phyloP scores from a whole-genome alignment of 306 rosid genomes.

The Herpetospermum pedunculosum region DNA sequence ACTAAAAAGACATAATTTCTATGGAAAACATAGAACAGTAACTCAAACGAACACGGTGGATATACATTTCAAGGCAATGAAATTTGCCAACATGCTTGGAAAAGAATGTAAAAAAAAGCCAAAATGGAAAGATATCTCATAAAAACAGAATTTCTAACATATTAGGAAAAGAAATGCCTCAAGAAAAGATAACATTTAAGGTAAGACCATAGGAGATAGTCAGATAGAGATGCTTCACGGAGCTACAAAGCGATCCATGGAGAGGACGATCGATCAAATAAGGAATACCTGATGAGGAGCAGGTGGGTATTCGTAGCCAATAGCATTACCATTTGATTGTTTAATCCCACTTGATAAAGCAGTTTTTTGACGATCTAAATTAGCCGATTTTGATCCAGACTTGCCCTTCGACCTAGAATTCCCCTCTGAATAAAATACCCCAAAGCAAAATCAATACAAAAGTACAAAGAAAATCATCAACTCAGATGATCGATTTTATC shows the following conservation, averaged over 20 bases:
- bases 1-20: neutral
- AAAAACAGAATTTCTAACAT: neutral
- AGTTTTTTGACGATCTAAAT: slow-evolving; percentile 20
- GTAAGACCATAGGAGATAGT: neutral
- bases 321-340: slow-evolving; percentile 22
- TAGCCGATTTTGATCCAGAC: slow-evolving; percentile 33
- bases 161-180: neutral
- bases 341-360: slow-evolving; percentile 29
- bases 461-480: slow-evolving; percentile 10
- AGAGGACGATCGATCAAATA: neutral
- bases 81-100: neutral
- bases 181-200: neutral
- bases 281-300: slow-evolving; percentile 38
- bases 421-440: slow-evolving; percentile 37
- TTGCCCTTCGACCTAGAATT: slow-evolving; percentile 19
- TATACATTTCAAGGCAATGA: neutral
- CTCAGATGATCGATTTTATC: neutral
- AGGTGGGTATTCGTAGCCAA: slow-evolving; percentile 58
- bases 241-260: neutral
- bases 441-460: slow-evolving; percentile 14
- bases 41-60: neutral
- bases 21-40: neutral
- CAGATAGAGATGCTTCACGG: neutral
- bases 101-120: neutral
- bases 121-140: neutral